Evolutionary conservation across 768 basidiomycete species (phyloP).

Genomic region (Wakefieldia striispora): DNA sequence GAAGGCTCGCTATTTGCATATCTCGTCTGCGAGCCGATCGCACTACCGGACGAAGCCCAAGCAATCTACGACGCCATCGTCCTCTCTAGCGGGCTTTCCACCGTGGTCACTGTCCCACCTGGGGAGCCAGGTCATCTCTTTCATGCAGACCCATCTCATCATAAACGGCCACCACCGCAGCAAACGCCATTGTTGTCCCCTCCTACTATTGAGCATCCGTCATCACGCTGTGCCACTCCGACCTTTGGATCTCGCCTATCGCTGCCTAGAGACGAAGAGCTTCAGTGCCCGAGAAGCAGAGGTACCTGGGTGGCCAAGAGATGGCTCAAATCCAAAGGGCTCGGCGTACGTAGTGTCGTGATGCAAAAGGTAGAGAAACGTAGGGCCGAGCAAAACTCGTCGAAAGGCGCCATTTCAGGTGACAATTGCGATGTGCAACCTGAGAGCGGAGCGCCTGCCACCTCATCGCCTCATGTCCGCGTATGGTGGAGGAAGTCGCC

Average conservation of each 20-base stretch:
- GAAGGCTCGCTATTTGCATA: conserved; percentile 70
- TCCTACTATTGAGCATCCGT: conserved; percentile 41
- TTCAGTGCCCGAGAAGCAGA: conserved; percentile 14
- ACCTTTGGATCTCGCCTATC: conserved; percentile 55
- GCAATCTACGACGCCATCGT: conserved; percentile 21
- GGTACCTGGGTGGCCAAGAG: conserved; percentile 17
- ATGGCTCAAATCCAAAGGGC: conserved; percentile 30
- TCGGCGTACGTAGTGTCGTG: conserved; percentile 25
- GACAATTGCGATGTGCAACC: conserved; percentile 8
- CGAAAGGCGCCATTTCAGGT: neutral
- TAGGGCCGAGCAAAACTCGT: conserved; percentile 12
- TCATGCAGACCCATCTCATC: conserved; percentile 1
- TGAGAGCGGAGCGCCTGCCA: neutral
- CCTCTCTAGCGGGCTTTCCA: conserved; percentile 17
- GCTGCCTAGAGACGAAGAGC: conserved; percentile 27
- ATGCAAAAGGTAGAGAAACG: conserved; percentile 24
- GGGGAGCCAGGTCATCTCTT: conserved; percentile 1
- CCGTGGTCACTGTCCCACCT: conserved; percentile 8
- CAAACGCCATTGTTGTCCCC: conserved; percentile 15
- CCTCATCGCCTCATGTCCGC: conserved; percentile 19
- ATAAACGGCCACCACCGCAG: conserved; percentile 5
- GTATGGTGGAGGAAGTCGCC: conserved; percentile 32
- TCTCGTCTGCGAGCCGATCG: conserved; percentile 62
- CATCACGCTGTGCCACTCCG: conserved; percentile 57
- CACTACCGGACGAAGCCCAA: conserved; percentile 42